Evolutionary conservation across 305 asterid species (phyloP), one percentile per base, ranked within the genome.

Genomic region (Rubia tinctorum): DNA sequence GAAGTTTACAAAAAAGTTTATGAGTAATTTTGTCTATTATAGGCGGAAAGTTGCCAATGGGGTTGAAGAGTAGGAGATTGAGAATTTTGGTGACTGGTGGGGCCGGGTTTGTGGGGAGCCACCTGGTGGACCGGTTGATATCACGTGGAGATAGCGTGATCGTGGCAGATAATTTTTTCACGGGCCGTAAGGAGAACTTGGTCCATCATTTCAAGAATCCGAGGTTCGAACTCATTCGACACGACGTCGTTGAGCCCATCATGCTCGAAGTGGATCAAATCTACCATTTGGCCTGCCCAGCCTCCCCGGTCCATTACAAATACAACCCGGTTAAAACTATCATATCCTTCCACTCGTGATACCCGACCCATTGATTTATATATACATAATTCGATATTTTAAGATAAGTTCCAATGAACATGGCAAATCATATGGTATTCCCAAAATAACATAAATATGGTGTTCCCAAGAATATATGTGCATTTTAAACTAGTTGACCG

Each of bases 271-370:
- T 91, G 17, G 98, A 93, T 75, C 95, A 89, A 27, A 88, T 93
- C 73, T 93, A 93, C 87, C 97, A 93, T 74, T 75, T 93, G 83
- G 98, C 98, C 74, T 93, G 97, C 86, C 98, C 98, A 27, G 97
- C 98, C 11, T 93, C 96, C 66, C 98, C 97, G 0, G 97, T 91
- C 18, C 95, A 93, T 81, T 93, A 93, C 88, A 93, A 93, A 82
- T 88, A 82, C 82, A 93, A 93, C 78, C 98, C 98, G 11, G 84
- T 93, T 82, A 93, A 93, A 91, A 93, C 98, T 14, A 92, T 92
- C 71, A 92, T 92, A 90, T 92, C 98, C 96, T 90, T 83, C 11
- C 8, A 1, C 20, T 15, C 9, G 9, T 34, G 39, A 1, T 34
- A 34, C 39, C 39, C 39, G 39, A 34, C 39, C 34, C 34, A 3